Evolutionary conservation across 371 early-diverging fungal genomes (phyloP).

Genomic region (Batrachochytrium dendrobatidis): DNA sequence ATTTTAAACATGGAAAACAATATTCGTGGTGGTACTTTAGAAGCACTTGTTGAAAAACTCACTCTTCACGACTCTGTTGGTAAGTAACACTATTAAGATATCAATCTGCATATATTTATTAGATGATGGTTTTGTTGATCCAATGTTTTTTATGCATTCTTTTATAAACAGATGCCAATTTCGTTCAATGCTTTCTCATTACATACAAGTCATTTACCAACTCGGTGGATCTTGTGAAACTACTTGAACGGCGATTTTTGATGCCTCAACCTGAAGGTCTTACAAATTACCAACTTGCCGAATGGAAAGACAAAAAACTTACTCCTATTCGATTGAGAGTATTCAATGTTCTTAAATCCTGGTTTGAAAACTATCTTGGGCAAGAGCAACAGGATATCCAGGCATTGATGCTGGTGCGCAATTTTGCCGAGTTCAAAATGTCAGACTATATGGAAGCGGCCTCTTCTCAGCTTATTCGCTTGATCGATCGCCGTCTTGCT

Average conservation of each 20-base stretch:
- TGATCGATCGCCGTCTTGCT: conserved; percentile 28
- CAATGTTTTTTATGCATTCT: too few relatives aligned
- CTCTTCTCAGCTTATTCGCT: conserved; percentile 18
- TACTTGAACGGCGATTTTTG: conserved; percentile 30
- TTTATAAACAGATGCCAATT: conserved; percentile 28
- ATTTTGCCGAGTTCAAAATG: conserved; percentile 28
- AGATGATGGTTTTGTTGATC: not conserved
- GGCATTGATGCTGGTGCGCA: conserved; percentile 20
- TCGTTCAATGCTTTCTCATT: conserved; percentile 35
- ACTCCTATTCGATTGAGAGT: conserved; percentile 40
- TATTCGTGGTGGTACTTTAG: conserved; percentile 84
- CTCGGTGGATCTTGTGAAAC: conserved; percentile 25
- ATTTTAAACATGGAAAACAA: conserved; percentile 70
- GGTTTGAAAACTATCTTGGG: conserved; percentile 45
- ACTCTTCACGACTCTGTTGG: conserved; percentile 66
- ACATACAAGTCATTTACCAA: conserved; percentile 44
- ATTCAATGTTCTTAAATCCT: conserved; percentile 44
- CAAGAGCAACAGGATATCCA: conserved; percentile 31
- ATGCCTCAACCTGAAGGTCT: conserved; percentile 17
- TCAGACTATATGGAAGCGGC: conserved; percentile 11
- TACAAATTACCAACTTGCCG: conserved; percentile 23
- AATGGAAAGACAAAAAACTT: conserved; percentile 35
- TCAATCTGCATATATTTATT: not conserved
- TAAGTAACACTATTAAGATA: too few relatives aligned
- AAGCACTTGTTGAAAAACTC: conserved; percentile 77